phyloP scores from a whole-genome alignment of 2,329 filamentous ascomycete genomes.

The Fusarium tuaranense region DNA sequence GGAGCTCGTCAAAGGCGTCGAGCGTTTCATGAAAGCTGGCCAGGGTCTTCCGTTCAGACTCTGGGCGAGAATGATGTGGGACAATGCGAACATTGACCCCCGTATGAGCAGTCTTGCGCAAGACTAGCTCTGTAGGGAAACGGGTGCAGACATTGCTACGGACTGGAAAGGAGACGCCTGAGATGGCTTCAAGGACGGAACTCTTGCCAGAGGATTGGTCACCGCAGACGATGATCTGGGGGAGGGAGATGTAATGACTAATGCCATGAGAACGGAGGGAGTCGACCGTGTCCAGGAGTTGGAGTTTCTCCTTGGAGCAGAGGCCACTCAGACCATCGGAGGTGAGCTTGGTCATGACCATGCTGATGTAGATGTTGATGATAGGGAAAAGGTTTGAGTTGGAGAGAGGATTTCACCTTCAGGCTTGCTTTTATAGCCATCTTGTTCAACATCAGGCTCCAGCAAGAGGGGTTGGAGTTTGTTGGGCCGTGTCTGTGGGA shows the following conservation, averaged over 20 bases:
- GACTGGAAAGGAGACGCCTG: constrained; percentile 68
- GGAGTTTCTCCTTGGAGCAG: constrained; percentile 35
- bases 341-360: neutral
- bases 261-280: constrained; percentile 51
- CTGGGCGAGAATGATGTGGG: constrained; percentile 46
- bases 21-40: constrained; percentile 40
- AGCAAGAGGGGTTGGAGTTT: neutral
- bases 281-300: constrained; percentile 52
- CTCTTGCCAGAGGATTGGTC: constrained; percentile 74
- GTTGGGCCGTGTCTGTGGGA: constrained; percentile 5
- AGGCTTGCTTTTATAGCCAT: neutral
- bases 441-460: neutral
- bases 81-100: constrained; percentile 50
- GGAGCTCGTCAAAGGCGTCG: constrained; percentile 28
- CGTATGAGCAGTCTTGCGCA: constrained; percentile 53
- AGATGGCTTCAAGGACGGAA: constrained; percentile 73
- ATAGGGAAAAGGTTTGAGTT: neutral
- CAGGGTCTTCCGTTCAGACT: constrained; percentile 39
- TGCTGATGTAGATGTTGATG: constrained; percentile 3
- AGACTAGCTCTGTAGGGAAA: constrained; percentile 71
- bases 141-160: constrained; percentile 71
- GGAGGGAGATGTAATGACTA: constrained; percentile 53
- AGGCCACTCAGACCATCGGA: constrained; percentile 4
- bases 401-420: neutral
- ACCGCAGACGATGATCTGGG: constrained; percentile 66